A percentile compares a stretch with the other conserved stretches of the same genome.
phyloP scores from a whole-genome alignment of 805 yeast genomes.

The Suhomyces kilbournensis region DNA sequence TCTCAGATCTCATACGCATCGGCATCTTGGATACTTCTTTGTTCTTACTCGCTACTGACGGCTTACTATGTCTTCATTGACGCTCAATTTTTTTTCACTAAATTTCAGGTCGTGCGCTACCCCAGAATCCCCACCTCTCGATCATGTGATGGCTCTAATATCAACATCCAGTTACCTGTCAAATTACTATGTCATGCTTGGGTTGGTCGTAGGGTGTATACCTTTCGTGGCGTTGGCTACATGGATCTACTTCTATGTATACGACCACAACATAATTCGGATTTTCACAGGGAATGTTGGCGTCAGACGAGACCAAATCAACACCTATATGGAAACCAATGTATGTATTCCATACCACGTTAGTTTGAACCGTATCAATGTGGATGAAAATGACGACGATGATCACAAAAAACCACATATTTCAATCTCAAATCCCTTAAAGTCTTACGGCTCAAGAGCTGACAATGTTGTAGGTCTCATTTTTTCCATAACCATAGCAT shows the following conservation, averaged over 20 bases:
- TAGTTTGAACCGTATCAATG: constrained; percentile 13
- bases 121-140: not conserved
- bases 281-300: constrained; percentile 18
- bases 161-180: not conserved
- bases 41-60: not conserved
- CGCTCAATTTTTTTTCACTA: not conserved
- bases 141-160: not conserved
- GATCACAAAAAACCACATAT: constrained; percentile 2
- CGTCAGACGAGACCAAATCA: constrained; percentile 23
- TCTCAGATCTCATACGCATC: constrained; percentile 42
- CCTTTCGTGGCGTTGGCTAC: constrained; percentile 13
- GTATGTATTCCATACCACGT: constrained; percentile 15
- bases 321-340: constrained; percentile 16
- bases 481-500: constrained; percentile 29
- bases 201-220: constrained; percentile 7
- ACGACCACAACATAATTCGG: constrained; percentile 24
- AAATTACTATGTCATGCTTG: not conserved
- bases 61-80: not conserved
- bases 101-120: not conserved
- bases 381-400: constrained; percentile 13
- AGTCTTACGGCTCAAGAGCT: not conserved
- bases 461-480: constrained; percentile 18
- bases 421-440: not conserved
- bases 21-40: constrained; percentile 23
- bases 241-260: constrained; percentile 22